Base-by-base conservation (phyloP, 352 stramenopile genomes). In the Phytophthora chlamydospora region DNA sequence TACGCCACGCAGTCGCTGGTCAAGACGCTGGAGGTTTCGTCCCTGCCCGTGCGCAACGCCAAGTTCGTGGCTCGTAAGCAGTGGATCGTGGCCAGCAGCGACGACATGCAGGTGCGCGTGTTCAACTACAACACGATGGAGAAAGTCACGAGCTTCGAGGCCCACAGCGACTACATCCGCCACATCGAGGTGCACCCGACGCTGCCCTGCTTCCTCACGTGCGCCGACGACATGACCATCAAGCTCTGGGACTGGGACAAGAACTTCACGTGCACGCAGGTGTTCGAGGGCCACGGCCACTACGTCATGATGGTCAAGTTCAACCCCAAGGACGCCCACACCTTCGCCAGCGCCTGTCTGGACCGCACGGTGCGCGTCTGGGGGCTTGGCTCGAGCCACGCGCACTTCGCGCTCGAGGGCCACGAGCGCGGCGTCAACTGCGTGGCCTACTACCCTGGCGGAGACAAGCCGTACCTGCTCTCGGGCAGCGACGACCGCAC, bases 111-210 rank as follows among this genome's bases (percentile, higher is more conserved):
- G 61, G 68, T 99, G 45, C 89, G 98, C 40, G 90, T 99, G 17
- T 99, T 98, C 83, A 99, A 99, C 80, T 99, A 99, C 88, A 99
- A 99, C 73, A 99, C 98, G 33, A 98, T 98, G 88, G 97, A 99
- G 71, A 99, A 99, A 62, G 90, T 93, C 35, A 83, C 79, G 53
- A 75, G 66, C 33, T 93, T 99, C 92, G 97, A 99, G 73, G 98
- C 96, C 3, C 98, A 99, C 75, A 96, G 86, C 6, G 98, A 99
- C 87, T 99, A 99, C 74, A 99, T 99, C 74, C 96, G 98, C 14
- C 92, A 95, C 70, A 70, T 98, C 46, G 92, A 98, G 49, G 81
- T 99, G 27, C 98, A 99, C 73, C 97, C 97, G n/a, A 97, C 92
- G 39, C 76, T 99, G 33, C 97, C 97, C 0, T 98, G 97, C 67